Conservation (phyloP, 768 basidiomycete genomes). For the Kwoniella pini region DNA sequence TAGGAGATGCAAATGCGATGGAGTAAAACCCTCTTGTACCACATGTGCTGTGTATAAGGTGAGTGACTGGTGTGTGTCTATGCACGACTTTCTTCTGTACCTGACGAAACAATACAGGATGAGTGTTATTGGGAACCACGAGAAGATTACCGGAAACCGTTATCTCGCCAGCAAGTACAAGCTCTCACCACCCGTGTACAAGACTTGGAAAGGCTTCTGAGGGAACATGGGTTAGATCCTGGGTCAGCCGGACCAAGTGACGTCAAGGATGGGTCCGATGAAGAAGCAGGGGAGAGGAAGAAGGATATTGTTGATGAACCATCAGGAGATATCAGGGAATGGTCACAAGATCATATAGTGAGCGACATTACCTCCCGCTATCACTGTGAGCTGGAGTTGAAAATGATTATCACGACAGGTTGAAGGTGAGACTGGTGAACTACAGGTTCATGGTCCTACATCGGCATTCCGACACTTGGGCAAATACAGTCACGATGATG, state of each 20-base stretch:
- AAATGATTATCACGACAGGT: conserved; percentile 18
- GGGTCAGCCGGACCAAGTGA: conserved; percentile 4
- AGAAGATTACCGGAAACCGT: conserved; percentile 46
- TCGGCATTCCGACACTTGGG: conserved; percentile 46
- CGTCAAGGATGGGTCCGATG: conserved; percentile 5
- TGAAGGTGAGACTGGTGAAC: conserved; percentile 37
- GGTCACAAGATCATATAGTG: conserved; percentile 31
- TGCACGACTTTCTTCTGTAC: background rate
- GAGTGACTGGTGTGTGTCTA: conserved; percentile 9
- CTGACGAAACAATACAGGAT: conserved; percentile 26
- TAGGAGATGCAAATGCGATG: conserved; percentile 48
- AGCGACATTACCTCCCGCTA: background rate
- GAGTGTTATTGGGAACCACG: conserved; percentile 45
- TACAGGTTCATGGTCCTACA: conserved; percentile 51
- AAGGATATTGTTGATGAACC: conserved; percentile 9
- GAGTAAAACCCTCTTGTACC: conserved; percentile 38
- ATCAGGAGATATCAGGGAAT: conserved; percentile 20
- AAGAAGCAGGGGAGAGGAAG: background rate
- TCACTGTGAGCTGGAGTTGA: background rate
- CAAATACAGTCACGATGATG: conserved; percentile 19
- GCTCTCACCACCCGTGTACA: conserved; percentile 41
- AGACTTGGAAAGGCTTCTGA: conserved; percentile 38
- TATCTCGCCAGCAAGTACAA: conserved; percentile 44
- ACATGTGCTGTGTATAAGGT: conserved; percentile 48
- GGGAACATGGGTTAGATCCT: conserved; percentile 31